Conservation (phyloP, 1,284 basidiomycete species). For the Peniophora sp. region DNA sequence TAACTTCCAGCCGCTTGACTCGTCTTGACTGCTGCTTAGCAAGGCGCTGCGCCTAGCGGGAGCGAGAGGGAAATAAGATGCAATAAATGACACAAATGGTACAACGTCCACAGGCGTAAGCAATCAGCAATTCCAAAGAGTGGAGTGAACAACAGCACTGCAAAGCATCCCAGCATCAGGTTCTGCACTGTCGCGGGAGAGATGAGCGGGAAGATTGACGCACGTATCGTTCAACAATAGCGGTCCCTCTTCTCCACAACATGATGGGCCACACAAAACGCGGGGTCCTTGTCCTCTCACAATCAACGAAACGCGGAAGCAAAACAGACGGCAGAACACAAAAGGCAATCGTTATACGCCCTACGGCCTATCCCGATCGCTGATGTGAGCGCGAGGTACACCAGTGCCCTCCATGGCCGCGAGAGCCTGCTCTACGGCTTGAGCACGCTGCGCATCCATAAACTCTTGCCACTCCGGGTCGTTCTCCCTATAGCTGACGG, state of each 20-base stretch:
- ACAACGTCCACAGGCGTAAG: too few relatives aligned
- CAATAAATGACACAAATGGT: too few relatives aligned
- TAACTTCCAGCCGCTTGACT: too few relatives aligned
- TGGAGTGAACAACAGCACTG: too few relatives aligned
- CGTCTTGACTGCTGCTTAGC: too few relatives aligned
- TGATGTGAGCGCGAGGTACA: background rate
- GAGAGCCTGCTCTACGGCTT: constrained; percentile 48
- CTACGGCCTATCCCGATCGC: background rate
- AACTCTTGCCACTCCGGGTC: constrained; percentile 53
- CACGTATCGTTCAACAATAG: too few relatives aligned
- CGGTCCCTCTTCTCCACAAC: too few relatives aligned
- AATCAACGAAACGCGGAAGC: background rate
- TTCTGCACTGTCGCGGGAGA: background rate
- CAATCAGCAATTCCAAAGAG: too few relatives aligned
- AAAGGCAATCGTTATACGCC: background rate
- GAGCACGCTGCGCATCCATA: constrained; percentile 43
- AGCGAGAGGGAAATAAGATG: too few relatives aligned
- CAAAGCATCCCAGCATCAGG: background rate
- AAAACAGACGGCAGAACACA: background rate
- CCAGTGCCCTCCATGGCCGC: constrained; percentile 35
- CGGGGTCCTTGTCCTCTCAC: too few relatives aligned
- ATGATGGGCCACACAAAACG: too few relatives aligned
- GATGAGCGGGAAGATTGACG: background rate
- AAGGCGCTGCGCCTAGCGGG: too few relatives aligned
- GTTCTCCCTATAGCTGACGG: constrained; percentile 43